Evolutionary conservation across 1,139 yeast genomes (phyloP).

Genomic region (Debaryomyces udenii): DNA sequence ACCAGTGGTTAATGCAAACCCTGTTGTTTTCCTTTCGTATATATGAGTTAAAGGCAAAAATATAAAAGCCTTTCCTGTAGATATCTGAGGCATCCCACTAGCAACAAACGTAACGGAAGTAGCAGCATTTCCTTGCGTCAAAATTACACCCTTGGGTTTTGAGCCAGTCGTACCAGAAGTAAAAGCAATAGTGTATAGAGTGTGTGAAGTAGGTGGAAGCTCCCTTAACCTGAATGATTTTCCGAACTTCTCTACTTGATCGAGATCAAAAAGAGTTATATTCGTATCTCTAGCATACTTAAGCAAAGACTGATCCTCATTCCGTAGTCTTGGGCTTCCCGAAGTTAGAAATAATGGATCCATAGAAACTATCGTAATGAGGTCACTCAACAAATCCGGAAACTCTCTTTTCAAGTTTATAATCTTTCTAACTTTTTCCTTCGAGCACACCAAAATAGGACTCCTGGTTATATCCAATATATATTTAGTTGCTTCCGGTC

Average conservation of each 20-base stretch:
- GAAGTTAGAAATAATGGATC: slow-evolving; percentile 28
- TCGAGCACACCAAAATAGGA: slow-evolving; percentile 35
- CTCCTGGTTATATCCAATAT: slow-evolving; percentile 32
- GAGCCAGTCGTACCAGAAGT: slow-evolving; percentile 75
- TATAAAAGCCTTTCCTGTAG: slow-evolving; percentile 21
- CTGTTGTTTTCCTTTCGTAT: slow-evolving; percentile 37
- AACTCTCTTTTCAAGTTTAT: slow-evolving; percentile 24
- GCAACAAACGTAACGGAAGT: slow-evolving; percentile 42
- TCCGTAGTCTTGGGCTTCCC: slow-evolving; percentile 12
- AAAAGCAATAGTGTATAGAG: slow-evolving; percentile 66
- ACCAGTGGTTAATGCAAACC: slow-evolving; percentile 36
- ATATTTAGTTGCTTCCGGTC: slow-evolving; percentile 30
- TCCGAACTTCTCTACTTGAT: slow-evolving; percentile 56
- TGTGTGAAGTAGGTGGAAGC: slow-evolving; percentile 52
- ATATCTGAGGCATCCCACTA: slow-evolving; percentile 19
- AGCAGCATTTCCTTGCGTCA: slow-evolving; percentile 53
- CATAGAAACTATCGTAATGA: slow-evolving; percentile 35
- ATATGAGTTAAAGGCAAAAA: slow-evolving; percentile 43
- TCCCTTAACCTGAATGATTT: slow-evolving; percentile 41
- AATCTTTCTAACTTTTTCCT: slow-evolving; percentile 30
- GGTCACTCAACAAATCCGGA: slow-evolving; percentile 22
- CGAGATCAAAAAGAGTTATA: slow-evolving; percentile 41
- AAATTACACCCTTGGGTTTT: slow-evolving; percentile 66
- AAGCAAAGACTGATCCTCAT: slow-evolving; percentile 16
- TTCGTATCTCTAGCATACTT: slow-evolving; percentile 23